Base-by-base conservation (phyloP, 495 filamentous ascomycete genomes). In the Penicillium cosmopolitanum region DNA sequence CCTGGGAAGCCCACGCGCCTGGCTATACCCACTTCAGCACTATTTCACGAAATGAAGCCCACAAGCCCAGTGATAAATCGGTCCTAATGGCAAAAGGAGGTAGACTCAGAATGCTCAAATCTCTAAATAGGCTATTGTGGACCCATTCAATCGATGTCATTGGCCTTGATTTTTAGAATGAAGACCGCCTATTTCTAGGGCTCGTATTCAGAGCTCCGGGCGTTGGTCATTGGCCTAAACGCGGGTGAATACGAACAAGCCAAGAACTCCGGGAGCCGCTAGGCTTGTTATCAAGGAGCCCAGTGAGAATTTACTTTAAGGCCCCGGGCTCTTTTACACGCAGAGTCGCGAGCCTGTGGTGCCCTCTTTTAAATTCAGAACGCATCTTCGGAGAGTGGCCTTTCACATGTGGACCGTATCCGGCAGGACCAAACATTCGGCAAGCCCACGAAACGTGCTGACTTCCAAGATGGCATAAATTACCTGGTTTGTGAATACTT, bases 161-260 rank as follows among this genome's bases (percentile, higher is more conserved):
- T 44, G 42, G 42, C n/a, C 15, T 16, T 2, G 4, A 7, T 44
- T 9, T 44, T 5, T n/a, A 16, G 16, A 9, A 16, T 16, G 7
- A 44, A 19, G 42, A 44, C 16, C 42, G 42, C 42, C n/a, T 16
- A 44, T 35, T 47, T 10, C 18, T 35, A 21, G 53, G 40, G 40
- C 60, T 62, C 60, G 60, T 62, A 62, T 62, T 54, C 21, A n/a
- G 16, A 28, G 16, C 28, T 9, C 50, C 13, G 19, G 51, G n/a
- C 5, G 13, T 18, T 12, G 15, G 40, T 11, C 28, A 16, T 53
- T 53, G 54, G 40, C 43, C 54, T 21, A 21, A 57, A 31, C 40
- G 42, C 15, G 54, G 42, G 40, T 43, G 54, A 57, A 62, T 62
- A 62, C 60, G 60, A 50, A 62, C 60, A 52, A 42, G 58, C 53